Evolutionary conservation across 73 alveolate genomes (phyloP), one percentile per base, ranked within the genome.

Genomic region (Symbiodinium natans): DNA sequence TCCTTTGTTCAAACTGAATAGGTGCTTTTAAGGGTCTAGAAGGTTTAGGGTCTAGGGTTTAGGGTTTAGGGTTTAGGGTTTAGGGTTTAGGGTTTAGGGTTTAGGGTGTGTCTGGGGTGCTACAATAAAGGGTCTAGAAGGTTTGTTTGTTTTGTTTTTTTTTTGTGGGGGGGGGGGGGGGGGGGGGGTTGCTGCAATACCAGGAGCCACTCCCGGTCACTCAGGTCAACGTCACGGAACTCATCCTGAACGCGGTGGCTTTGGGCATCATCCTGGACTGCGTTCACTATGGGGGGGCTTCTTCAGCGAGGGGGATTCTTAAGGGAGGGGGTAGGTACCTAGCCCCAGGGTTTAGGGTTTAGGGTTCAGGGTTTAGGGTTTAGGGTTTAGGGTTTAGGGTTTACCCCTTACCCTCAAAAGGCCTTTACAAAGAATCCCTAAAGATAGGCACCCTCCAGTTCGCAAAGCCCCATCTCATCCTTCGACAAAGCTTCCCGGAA

Each of bases 201-300:
- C 36, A 63, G 10, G 11, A 27, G 82, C 82, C 1, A 34, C 5
- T 27, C 31, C 10, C 8, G 38, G 36, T 27, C 36, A 13, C 82
- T 27, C 9, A 23, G 38, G 94, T 87, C 13, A 87, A n/a, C 68
- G 94, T 87, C 83, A 87, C 94, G 11, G 95, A 88, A 46, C 71
- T 88, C 29, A 88, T 88, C 73, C 95, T 88, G 27, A 88, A 88
- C 59, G 95, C 95, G 6, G 95, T 88, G 95, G 95, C 95, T 40
- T 63, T 88, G 71, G 95, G 95, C n/a, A 88, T 88, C 74, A 88
- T 88, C 95, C 46, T 88, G 71, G 95, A 88, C 34, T 52, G 46
- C 42, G 93, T 52, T 54, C 83, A 86, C 29, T 34, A 52, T 38
- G 54, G 46, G 39, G 46, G 46, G 40, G 93, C 46, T 86, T 82